Evolutionary conservation across 2,329 filamentous ascomycete species (phyloP).

Genomic region (Basipetospora sp.): DNA sequence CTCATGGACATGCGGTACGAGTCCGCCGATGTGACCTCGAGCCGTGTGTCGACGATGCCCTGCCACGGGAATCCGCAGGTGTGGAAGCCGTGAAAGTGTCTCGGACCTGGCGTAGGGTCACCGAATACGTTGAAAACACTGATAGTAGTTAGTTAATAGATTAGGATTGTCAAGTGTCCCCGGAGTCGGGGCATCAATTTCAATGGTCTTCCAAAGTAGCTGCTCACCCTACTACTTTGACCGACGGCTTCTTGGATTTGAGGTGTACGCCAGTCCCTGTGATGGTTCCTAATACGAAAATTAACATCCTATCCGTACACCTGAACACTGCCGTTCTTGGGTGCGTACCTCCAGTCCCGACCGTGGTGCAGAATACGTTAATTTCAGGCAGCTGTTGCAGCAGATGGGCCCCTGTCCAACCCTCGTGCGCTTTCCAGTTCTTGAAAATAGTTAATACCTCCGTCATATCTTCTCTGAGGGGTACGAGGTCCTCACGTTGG

Average conservation of each 20-base stretch:
- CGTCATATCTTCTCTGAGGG: no score
- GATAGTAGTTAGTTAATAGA: no score
- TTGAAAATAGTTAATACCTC: constrained; percentile 11
- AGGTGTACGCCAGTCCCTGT: constrained; percentile 1
- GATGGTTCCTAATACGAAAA: background rate
- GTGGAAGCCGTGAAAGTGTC: constrained; percentile 3
- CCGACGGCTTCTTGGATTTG: constrained; percentile 17
- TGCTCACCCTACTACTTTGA: constrained; percentile 6
- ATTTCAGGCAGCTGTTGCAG: constrained; percentile 40
- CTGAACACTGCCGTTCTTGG: no score
- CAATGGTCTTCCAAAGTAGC: no score
- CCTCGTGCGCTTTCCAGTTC: constrained; percentile 40
- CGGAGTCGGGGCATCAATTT: no score
- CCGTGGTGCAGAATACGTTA: constrained; percentile 38
- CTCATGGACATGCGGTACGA: constrained; percentile 39
- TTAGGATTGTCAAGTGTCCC: no score
- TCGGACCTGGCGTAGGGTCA: constrained; percentile 1
- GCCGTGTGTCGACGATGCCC: constrained; percentile 36
- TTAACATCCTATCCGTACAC: no score
- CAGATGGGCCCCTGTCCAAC: constrained; percentile 47
- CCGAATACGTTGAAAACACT: constrained; percentile 5
- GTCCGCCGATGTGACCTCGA: constrained; percentile 39
- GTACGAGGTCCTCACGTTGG: constrained; percentile 12
- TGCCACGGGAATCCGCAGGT: constrained; percentile 37
- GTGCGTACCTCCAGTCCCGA: constrained; percentile 38